Evolutionary conservation across 164 flowering plant species (phyloP), one percentile per base, ranked within the genome.

Genomic region (Chimonanthus salicifolius): DNA sequence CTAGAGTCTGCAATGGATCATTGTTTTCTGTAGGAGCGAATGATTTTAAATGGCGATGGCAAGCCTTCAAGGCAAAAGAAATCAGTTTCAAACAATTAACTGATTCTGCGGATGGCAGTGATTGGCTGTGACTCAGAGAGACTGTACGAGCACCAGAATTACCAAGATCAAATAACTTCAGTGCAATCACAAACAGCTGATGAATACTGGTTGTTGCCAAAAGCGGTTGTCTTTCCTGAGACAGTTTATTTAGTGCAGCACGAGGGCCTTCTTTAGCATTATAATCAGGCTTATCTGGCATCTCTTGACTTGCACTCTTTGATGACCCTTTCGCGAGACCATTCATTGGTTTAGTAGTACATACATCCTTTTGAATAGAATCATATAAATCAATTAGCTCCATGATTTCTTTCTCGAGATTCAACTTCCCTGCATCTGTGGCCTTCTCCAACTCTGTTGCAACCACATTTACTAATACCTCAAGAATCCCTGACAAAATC

Each of bases 131-230:
- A 63, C 73, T 86, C 78, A 86, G 89, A 64, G 90, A 87, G 70
- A 74, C 73, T 65, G 80, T 48, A 60, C 15, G 11, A 68, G 44
- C n/a, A 65, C 63, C 78, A 47, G 78, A 78, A 66, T n/a, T 18
- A 44, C 71, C 81, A 64, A 3, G 18, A 69, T 33, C 69, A 79
- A 44, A 79, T 46, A 75, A 73, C 71, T 80, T 80, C 71, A 89
- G 54, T 13, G 81, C 82, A 20, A 69, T 78, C 71, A 79, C 77
- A 74, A 89, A 73, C 47, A 91, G 75, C 74, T 82, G 85, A 72
- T 64, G 74, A 71, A 92, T 82, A 68, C 89, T 94, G 70, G 94
- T 82, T 76, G 90, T 85, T 78, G 91, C 82, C 78, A 94, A 77
- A 77, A 86, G 86, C 67, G 90, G 78, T 48, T 67, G 73, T 67